Conservation (phyloP, 768 basidiomycete species). For the Crucibulum laeve region DNA sequence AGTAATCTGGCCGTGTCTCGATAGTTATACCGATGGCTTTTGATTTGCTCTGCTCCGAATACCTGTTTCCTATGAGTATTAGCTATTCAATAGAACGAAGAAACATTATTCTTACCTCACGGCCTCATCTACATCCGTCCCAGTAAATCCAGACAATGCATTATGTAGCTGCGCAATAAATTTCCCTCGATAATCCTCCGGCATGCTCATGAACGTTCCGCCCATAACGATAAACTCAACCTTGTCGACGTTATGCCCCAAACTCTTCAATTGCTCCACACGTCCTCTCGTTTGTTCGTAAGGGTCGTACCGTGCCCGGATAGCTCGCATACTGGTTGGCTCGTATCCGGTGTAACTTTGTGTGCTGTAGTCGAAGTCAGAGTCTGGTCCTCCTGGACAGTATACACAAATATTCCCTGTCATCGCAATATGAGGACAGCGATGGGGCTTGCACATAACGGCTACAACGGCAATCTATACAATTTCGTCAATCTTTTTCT, state of each 20-base stretch:
- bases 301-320: conserved; percentile 90
- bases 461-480: conserved; percentile 94
- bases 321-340: conserved; percentile 98
- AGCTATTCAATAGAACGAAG: neutral
- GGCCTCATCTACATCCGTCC: conserved; percentile 91
- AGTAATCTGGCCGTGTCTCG: conserved; percentile 98
- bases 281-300: conserved; percentile 96
- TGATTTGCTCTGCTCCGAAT: conserved; percentile 95
- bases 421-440: conserved; percentile 99
- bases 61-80: conserved; percentile 39
- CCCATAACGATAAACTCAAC: conserved; percentile 96
- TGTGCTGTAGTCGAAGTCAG: conserved; percentile 99
- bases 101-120: conserved; percentile 50
- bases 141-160: conserved; percentile 92
- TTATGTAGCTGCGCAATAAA: conserved; percentile 97
- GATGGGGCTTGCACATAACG: conserved; percentile 99
- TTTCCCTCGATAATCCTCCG: conserved; percentile 89
- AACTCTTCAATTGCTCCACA: conserved; percentile 89
- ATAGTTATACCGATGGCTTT: conserved; percentile 99
- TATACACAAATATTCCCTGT: conserved; percentile 99
- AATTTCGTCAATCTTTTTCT: neutral
- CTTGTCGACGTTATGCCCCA: conserved; percentile 99
- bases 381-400: conserved; percentile 98
- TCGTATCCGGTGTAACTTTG: conserved; percentile 95
- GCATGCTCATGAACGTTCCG: conserved; percentile 99